phyloP scores from a whole-genome alignment of 305 asterid genomes.

The Ruellia speciosa region DNA sequence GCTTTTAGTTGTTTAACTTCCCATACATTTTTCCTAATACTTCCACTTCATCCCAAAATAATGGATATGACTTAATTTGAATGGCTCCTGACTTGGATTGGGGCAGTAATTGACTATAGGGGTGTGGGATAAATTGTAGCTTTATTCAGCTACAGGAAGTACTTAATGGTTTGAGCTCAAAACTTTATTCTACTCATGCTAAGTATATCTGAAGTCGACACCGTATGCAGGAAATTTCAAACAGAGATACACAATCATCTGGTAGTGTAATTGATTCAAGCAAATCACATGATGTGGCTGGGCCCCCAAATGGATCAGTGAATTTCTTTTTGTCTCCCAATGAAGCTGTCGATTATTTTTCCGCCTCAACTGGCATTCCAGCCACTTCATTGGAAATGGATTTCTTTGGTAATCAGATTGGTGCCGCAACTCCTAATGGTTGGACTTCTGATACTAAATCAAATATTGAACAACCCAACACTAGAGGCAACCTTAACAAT shows the following conservation, averaged over 20 bases:
- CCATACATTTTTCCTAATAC: slow-evolving; percentile 19
- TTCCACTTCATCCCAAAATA: slow-evolving; percentile 11
- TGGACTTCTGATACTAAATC: slow-evolving; percentile 27
- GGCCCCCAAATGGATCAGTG: slow-evolving; percentile 30
- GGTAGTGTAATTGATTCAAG: slow-evolving; percentile 26
- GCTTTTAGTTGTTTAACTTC: slow-evolving; percentile 10
- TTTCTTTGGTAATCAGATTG: slow-evolving; percentile 29
- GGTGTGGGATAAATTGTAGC: not conserved
- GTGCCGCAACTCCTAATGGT: slow-evolving; percentile 23
- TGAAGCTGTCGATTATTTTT: slow-evolving; percentile 34
- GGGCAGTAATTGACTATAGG: not conserved
- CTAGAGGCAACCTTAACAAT: slow-evolving; percentile 21
- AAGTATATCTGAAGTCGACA: slow-evolving; percentile 34
- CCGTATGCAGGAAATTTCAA: slow-evolving; percentile 27
- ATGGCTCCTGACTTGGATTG: slow-evolving; percentile 5
- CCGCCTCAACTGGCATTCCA: slow-evolving; percentile 32
- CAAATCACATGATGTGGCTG: slow-evolving; percentile 26
- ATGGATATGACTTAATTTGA: slow-evolving; percentile 1
- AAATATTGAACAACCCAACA: slow-evolving; percentile 27
- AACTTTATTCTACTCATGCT: slow-evolving; percentile 5
- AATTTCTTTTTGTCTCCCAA: slow-evolving; percentile 33
- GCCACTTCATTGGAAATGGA: slow-evolving; percentile 26
- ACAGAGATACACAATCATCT: slow-evolving; percentile 24
- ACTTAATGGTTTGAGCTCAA: too few species aligned
- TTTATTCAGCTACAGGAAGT: too few species aligned